phyloP scores from a whole-genome alignment of 164 flowering plant species.

The Cinnamomum micranthum region DNA sequence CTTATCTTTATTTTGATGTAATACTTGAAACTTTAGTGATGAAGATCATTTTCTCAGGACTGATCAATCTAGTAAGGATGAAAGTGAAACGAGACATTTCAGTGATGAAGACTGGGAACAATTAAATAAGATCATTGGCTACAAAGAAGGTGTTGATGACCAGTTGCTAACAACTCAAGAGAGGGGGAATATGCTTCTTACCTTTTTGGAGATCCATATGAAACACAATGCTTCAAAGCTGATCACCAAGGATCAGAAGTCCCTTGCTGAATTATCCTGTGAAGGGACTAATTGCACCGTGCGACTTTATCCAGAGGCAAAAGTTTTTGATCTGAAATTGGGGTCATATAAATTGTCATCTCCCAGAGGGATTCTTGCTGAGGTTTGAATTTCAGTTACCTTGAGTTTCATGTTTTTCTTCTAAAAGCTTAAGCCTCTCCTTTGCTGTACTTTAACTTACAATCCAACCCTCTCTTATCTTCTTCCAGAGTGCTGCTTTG shows the following conservation, averaged over 20 bases:
- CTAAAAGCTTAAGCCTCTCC: neutral
- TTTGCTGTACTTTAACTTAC: neutral
- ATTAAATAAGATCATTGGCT: slow-evolving; percentile 83
- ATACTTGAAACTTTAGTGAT: slow-evolving; percentile 13
- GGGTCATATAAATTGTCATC: slow-evolving; percentile 84
- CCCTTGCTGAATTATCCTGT: slow-evolving; percentile 90
- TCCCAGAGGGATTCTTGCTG: slow-evolving; percentile 87
- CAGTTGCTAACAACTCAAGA: slow-evolving; percentile 36
- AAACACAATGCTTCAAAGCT: slow-evolving; percentile 93
- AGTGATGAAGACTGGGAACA: slow-evolving; percentile 88
- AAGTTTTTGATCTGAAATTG: slow-evolving; percentile 74
- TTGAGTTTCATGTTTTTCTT: neutral
- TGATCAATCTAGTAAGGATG: slow-evolving; percentile 50
- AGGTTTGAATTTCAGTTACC: slow-evolving; percentile 39
- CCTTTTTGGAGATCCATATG: slow-evolving; percentile 77
- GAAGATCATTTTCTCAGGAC: slow-evolving; percentile 41
- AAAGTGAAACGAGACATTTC: slow-evolving; percentile 54
- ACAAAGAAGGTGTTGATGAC: slow-evolving; percentile 63
- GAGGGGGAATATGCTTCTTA: slow-evolving; percentile 51
- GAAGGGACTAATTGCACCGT: slow-evolving; percentile 68
- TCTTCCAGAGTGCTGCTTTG: slow-evolving; percentile 75
- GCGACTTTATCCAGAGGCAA: slow-evolving; percentile 76
- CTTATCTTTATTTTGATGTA: slow-evolving; percentile 4
- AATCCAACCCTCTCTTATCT: slow-evolving; percentile 8
- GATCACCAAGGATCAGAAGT: slow-evolving; percentile 37